phyloP scores from a whole-genome alignment of 768 basidiomycete genomes.

The Cystobasidium tubakii region DNA sequence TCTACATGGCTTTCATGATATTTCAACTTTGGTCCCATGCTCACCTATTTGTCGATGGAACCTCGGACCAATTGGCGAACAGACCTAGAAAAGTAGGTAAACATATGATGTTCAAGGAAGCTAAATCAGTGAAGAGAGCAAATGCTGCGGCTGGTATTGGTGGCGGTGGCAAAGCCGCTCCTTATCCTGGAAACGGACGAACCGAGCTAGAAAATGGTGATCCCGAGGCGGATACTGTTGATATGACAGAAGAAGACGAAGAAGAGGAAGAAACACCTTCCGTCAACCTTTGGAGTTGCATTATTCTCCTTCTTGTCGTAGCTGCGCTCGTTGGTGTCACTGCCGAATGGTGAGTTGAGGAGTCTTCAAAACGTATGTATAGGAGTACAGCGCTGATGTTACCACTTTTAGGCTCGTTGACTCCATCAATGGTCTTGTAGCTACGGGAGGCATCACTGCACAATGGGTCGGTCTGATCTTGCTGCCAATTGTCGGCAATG shows the following conservation, averaged over 20 bases:
- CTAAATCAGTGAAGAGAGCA: conserved; percentile 19
- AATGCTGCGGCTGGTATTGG: conserved; percentile 31
- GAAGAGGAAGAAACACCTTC: conserved; percentile 44
- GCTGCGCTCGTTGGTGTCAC: conserved; percentile 56
- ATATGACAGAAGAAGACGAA: conserved; percentile 40
- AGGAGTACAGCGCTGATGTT: too few species aligned
- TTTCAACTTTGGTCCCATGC: conserved; percentile 75
- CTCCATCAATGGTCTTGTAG: conserved; percentile 66
- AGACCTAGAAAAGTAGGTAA: conserved; percentile 35
- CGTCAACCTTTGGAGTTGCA: conserved; percentile 39
- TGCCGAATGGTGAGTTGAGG: conserved; percentile 55
- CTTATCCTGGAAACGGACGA: background rate
- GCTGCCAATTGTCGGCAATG: conserved; percentile 67
- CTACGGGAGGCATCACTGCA: conserved; percentile 57
- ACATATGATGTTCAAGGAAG: conserved; percentile 37
- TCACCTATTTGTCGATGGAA: conserved; percentile 58
- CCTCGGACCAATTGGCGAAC: conserved; percentile 1
- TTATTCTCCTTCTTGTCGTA: conserved; percentile 39
- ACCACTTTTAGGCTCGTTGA: conserved; percentile 66
- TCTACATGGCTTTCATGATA: conserved; percentile 67
- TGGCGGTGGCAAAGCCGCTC: background rate
- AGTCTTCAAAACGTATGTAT: too few species aligned
- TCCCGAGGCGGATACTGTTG: conserved; percentile 9
- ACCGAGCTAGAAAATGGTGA: conserved; percentile 21
- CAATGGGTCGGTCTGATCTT: conserved; percentile 87